Percentiles rank a stretch among this genome's conserved stretches.
phyloP scores from a whole-genome alignment of 2,329 filamentous ascomycete species.

The Rhinocladiella similis region DNA sequence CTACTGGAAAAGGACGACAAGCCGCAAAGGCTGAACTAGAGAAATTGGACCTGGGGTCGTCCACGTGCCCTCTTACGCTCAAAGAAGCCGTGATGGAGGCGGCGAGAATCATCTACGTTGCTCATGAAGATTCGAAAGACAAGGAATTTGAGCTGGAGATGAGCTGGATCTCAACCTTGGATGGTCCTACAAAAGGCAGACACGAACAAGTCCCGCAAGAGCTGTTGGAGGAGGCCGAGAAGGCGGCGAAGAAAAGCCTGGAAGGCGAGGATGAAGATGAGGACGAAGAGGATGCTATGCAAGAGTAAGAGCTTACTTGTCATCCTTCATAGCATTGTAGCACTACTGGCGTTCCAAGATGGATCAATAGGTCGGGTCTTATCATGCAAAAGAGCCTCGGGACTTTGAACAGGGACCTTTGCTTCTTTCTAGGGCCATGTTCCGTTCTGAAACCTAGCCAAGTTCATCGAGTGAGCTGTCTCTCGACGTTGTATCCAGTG shows the following conservation, averaged over 20 bases:
- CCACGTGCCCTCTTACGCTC: slow-evolving; percentile 66
- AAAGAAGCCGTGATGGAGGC: slow-evolving; percentile 93
- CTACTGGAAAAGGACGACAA: slow-evolving; percentile 94
- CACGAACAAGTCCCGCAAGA: slow-evolving; percentile 93
- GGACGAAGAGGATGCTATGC: slow-evolving; percentile 77
- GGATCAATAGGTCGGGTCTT: background rate
- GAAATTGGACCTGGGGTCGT: slow-evolving; percentile 85
- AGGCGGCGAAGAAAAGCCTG: slow-evolving; percentile 83
- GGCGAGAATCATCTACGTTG: slow-evolving; percentile 93
- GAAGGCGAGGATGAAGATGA: slow-evolving; percentile 85
- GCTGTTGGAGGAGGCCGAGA: slow-evolving; percentile 86
- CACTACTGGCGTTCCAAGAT: slow-evolving; percentile 23
- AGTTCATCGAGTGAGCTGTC: background rate
- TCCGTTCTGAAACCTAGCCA: background rate
- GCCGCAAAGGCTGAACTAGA: slow-evolving; percentile 97
- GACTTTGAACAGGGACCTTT: background rate
- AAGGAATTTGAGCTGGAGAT: slow-evolving; percentile 99
- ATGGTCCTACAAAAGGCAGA: slow-evolving; percentile 86
- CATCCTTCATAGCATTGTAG: slow-evolving; percentile 15
- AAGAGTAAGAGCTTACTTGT: slow-evolving; percentile 61
- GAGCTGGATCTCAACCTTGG: slow-evolving; percentile 88
- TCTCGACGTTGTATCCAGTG: background rate
- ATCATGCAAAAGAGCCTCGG: background rate
- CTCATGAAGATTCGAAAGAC: slow-evolving; percentile 98
- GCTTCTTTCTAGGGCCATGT: background rate